Base-by-base conservation (phyloP, 1,284 basidiomycete species). In the Wallemia ichthyophaga region DNA sequence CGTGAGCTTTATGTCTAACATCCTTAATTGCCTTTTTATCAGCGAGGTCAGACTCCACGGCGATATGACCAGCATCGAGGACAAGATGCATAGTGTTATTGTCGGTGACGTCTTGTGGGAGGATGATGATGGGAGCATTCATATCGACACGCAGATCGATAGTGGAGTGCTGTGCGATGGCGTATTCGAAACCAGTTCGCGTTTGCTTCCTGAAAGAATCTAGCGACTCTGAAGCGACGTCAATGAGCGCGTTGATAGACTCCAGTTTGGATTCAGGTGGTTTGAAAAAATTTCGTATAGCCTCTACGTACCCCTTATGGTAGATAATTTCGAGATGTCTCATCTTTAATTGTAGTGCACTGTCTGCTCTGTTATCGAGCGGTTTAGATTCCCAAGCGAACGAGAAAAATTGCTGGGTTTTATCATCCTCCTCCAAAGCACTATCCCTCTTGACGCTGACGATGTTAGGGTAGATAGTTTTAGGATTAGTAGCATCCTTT, bases 251-350 rank as follows among this genome's bases (percentile, higher is more conserved):
- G 25, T 69, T 73, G 59, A 98, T 87, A 1, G 92, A 92, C 70
- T 98, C 91, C 58, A 99, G 71, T 69, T 98, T 92, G 68, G 83
- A 91, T 55, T 83, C 82, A 0, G 94, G 91, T 1, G 94, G 94
- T 68, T 82, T 86, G 73, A 99, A 84, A 73, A 99, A 99, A 62
- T 76, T 78, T 63, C 85, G 82, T 33, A 98, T 78, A 1, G 85
- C 85, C 72, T 98, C 92, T 48, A 98, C 77, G 68, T 95, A 98
- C 31, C 85, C 85, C 65, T 76, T 80, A 68, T 98, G 89, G 67
- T 99, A 99, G 60, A 99, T 85, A 64, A 99, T 86, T 71, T 99
- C 92, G 80, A 95, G 85, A 66, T 92, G 87, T 3, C 89, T 79
- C 83, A 99, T 87, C 61, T 81, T 81, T 59, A 95, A 78, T 3